phyloP scores from a whole-genome alignment of 2,329 filamentous ascomycete species.

The Cladosporium colombiae region DNA sequence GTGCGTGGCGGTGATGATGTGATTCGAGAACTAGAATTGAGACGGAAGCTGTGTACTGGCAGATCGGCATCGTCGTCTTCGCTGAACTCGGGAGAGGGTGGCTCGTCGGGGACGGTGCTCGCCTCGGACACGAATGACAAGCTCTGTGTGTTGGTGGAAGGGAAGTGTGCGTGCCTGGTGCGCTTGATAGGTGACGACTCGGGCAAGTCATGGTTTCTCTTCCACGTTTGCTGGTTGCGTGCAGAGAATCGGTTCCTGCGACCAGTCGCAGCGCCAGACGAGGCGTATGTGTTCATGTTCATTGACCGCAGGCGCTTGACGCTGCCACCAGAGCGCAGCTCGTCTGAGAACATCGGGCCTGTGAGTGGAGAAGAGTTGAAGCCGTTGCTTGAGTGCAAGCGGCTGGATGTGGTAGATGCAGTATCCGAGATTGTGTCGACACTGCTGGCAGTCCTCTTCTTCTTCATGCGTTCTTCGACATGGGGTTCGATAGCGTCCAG shows the following conservation, averaged over 20 bases:
- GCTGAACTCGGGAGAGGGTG: slow-evolving; percentile 58
- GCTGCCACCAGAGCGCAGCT: slow-evolving; percentile 65
- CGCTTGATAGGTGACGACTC: slow-evolving; percentile 86
- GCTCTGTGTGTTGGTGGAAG: slow-evolving; percentile 65
- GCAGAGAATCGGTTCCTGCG: slow-evolving; percentile 33
- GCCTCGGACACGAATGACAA: slow-evolving; percentile 77
- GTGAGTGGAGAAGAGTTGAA: slow-evolving; percentile 86
- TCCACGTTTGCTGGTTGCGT: slow-evolving; percentile 65
- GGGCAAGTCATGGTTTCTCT: slow-evolving; percentile 71
- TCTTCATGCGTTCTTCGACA: slow-evolving; percentile 75
- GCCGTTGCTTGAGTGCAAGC: slow-evolving; percentile 65
- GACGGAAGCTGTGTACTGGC: slow-evolving; percentile 71
- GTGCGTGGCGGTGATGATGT: slow-evolving; percentile 83
- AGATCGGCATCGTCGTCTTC: slow-evolving; percentile 85
- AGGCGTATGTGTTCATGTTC: slow-evolving; percentile 25
- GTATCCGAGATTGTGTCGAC: slow-evolving; percentile 83
- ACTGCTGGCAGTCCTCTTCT: slow-evolving; percentile 62
- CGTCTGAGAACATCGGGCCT: slow-evolving; percentile 80
- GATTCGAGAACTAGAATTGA: slow-evolving; percentile 48
- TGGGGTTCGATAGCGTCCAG: slow-evolving; percentile 84
- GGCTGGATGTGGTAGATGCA: slow-evolving; percentile 79
- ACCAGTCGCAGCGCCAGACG: slow-evolving; percentile 35
- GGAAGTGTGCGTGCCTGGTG: slow-evolving; percentile 72
- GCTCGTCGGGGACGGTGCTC: slow-evolving; percentile 66
- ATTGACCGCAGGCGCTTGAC: slow-evolving; percentile 34